Evolutionary conservation across 2,329 filamentous ascomycete species (phyloP).

Genomic region (Eutypella sp.): DNA sequence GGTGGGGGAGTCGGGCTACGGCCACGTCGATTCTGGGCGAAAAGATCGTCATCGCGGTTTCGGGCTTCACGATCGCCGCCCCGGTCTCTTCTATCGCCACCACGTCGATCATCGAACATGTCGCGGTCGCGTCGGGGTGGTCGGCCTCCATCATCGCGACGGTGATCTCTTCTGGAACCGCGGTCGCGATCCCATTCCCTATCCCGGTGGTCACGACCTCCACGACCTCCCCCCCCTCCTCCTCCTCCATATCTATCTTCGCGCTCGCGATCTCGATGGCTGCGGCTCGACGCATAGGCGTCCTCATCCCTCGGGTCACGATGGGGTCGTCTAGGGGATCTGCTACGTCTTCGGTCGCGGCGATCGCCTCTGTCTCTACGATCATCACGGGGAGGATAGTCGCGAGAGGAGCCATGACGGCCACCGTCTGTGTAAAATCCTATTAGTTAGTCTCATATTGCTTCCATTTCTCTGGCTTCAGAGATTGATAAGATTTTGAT

Average conservation of each 20-base stretch:
- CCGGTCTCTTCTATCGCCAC: constrained; percentile 35
- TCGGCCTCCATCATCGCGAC: constrained; percentile 53
- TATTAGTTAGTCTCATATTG: constrained; percentile 24
- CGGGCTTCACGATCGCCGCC: constrained; percentile 35
- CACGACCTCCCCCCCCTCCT: constrained; percentile 45
- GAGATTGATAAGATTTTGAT: too few species aligned
- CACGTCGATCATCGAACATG: constrained; percentile 57
- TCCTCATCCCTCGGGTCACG: constrained; percentile 65
- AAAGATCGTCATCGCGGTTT: constrained; percentile 48
- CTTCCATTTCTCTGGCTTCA: too few species aligned
- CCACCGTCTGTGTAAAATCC: constrained; percentile 32
- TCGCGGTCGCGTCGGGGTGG: constrained; percentile 54
- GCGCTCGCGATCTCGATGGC: constrained; percentile 86
- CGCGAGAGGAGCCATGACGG: constrained; percentile 48
- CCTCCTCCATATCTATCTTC: constrained; percentile 84
- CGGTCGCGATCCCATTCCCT: constrained; percentile 65
- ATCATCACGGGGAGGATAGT: constrained; percentile 47
- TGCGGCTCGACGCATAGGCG: constrained; percentile 84
- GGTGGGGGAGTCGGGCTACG: constrained; percentile 75
- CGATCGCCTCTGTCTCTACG: constrained; percentile 30
- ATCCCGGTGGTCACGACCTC: constrained; percentile 35
- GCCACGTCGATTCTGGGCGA: constrained; percentile 50
- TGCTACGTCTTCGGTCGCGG: constrained; percentile 60
- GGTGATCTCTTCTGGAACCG: constrained; percentile 34
- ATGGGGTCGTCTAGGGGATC: constrained; percentile 69